Evolutionary conservation across 2,329 filamentous ascomycete genomes (phyloP), one percentile per base, ranked within the genome.

Genomic region (Ceratocystis destructans): DNA sequence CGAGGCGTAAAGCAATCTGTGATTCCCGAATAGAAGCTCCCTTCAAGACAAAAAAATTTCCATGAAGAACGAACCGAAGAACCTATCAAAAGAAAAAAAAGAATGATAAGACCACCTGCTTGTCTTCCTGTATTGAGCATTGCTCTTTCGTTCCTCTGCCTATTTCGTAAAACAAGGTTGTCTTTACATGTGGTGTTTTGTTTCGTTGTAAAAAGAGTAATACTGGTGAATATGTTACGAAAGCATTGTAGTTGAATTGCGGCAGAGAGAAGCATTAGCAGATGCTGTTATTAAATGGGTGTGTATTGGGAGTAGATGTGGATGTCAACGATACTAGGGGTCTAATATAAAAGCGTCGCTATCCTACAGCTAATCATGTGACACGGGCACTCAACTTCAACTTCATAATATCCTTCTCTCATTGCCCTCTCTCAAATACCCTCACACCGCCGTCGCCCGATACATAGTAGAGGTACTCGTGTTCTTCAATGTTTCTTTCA

Each of bases 401-500:
- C 5, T 31, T 5, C 25, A 33, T 31, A 17, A 28, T 57, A 33
- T 12, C 3, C 22, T 31, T 45, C 22, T 20, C n/a, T 57, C 31
- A 65, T 48, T 68, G 64, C 1, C 93, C 91, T 73, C 91, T 83
- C 73, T 90, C 89, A 79, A 96, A 96, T 6, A 96, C 89, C 72
- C 80, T 87, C 28, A 91, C 89, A 25, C 83, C 82, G 1, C 90
- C 90, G 77, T 96, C 91, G 8, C 85, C 84, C 64, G 85, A 83
- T 37, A 96, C 84, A 72, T 88, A 85, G 77, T 96, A 96, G 73
- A 96, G 72, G 72, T 88, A 82, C 76, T 96, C 93, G 69, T 80
- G 84, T 71, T 89, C 81, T 69, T 81, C 80, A 1, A 77, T 71
- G 25, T 69, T 71, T 37, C 64, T 69, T 33, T 72, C 72, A 8